Evolutionary conservation across 345 rosid genomes (phyloP), one percentile per base, ranked within the genome.

Genomic region (Ceriops zippeliana): DNA sequence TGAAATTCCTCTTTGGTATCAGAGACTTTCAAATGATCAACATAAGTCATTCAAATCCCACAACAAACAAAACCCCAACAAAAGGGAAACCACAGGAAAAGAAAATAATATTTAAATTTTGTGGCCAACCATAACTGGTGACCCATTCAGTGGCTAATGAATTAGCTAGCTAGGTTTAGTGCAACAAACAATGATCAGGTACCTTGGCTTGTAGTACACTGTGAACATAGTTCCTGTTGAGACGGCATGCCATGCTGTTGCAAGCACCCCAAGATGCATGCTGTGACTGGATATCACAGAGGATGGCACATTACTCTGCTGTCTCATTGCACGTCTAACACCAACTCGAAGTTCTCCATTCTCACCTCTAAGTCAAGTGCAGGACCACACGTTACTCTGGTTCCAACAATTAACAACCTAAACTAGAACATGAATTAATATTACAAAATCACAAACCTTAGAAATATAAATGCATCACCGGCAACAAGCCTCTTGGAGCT

Each of bases 211-310:
- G 74, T 87, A 87, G 67, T 80, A 87, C 51, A 85, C 84, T 34
- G 85, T 75, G 69, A 85, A 87, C 78, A 81, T 72, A 46, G 89
- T 85, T 31, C 78, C 81, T 1, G 85, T 87, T 30, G 70, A 65
- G 68, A 83, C 63, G 28, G 89, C 89, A 78, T 85, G 89, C 82
- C 83, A 85, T 21, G 91, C 91, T 28, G 89, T 84, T 51, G 91
- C 91, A 67, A 87, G 89, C 69, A 86, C 87, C 31, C 88, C 88
- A 1, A 86, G 71, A 73, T 83, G 91, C 91, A 86, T 86, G 70
- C 91, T 87, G 67, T 85, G 85, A 63, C 89, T 85, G 26, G 91
- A 84, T 76, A 84, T 86, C 30, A 86, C 86, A 2, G 88, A 86
- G 6, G 91, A 80, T 22, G 91, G 83, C 73, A 84, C 76, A 72